Base-by-base conservation (phyloP, 805 yeast genomes). In the Alloascoidea africana region DNA sequence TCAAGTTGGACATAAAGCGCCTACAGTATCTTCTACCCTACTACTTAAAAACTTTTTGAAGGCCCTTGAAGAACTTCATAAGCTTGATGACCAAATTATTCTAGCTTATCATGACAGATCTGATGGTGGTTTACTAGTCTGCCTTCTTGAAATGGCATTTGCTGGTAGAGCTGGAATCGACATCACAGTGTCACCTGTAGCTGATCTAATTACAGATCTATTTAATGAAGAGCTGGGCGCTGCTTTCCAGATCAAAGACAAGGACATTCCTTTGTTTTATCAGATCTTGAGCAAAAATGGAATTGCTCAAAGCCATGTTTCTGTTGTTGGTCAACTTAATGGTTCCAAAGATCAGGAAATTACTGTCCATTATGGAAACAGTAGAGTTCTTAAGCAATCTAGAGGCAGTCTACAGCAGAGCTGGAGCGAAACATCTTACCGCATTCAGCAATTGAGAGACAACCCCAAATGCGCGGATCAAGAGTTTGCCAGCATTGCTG, bases 171-270 rank as follows among this genome's bases (percentile, higher is more conserved):
- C 75, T 38, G 98, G 98, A 45, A 54, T 87, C 41, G 68, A 75
- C 38, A 60, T 87, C 39, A 45, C 43, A 17, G 34, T 49, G 15
- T 44, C 44, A 3, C 55, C 60, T 27, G 42, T 78, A 30, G 64
- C 62, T 17, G 70, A 66, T 42, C 58, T 63, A 8, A 63, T 75
- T 39, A 59, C 77, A 11, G 64, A 67, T 23, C 63, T 87, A 50
- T 91, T 91, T 67, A 80, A 78, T 54, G 98, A 91, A 63, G 97
- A 91, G 55, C 68, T 91, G 35, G 98, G 96, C 55, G 89, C 94
- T 27, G 94, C 89, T 17, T 86, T 91, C 86, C 98, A 91, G 59
- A 68, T 89, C 47, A 51, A 65, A 35, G 56, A 65, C 17, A 46
- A 63, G 18, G 76, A 77, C 41, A 64, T 66, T 36, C 68, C 62